Evolutionary conservation across 2,329 filamentous ascomycete species (phyloP).

Genomic region (Neopestalotiopsis sp.): DNA sequence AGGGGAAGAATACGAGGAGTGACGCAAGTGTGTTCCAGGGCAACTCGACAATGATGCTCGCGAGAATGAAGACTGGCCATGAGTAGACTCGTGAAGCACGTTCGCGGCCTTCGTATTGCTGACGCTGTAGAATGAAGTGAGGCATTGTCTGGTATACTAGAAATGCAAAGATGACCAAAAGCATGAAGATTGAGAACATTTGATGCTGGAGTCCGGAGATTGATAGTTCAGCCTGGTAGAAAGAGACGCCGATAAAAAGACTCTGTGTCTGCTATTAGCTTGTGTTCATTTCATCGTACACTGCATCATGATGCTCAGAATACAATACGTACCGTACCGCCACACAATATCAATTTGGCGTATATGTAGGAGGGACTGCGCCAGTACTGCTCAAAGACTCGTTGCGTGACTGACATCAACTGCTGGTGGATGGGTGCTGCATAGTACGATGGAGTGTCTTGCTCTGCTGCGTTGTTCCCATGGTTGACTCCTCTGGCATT

Average conservation of each 20-base stretch:
- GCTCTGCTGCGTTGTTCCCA: conserved; percentile 44
- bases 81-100: conserved; percentile 82
- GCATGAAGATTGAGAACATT: conserved; percentile 85
- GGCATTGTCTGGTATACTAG: conserved; percentile 84
- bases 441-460: conserved; percentile 57
- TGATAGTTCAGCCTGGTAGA: conserved; percentile 73
- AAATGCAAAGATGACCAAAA: conserved; percentile 81
- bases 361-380: conserved; percentile 89
- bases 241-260: conserved; percentile 83
- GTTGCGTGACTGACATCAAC: conserved; percentile 68
- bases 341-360: conserved; percentile 74
- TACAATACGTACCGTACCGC: conserved; percentile 42
- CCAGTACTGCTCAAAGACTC: conserved; percentile 93
- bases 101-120: conserved; percentile 86
- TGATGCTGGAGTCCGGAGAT: conserved; percentile 84
- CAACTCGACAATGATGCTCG: conserved; percentile 82
- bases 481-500: not conserved
- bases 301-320: not conserved
- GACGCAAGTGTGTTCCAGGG: conserved; percentile 82
- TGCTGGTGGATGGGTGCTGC: conserved; percentile 76
- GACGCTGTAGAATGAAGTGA: conserved; percentile 81
- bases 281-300: not conserved
- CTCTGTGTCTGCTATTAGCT: conserved; percentile 34
- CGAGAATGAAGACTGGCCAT: conserved; percentile 85
- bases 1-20: conserved; percentile 76